These are phyloP conservation scores for Sugiyamaella novakii DNA, from an alignment of 1,139 yeast genomes.

Conservation along the genomic window DNA sequence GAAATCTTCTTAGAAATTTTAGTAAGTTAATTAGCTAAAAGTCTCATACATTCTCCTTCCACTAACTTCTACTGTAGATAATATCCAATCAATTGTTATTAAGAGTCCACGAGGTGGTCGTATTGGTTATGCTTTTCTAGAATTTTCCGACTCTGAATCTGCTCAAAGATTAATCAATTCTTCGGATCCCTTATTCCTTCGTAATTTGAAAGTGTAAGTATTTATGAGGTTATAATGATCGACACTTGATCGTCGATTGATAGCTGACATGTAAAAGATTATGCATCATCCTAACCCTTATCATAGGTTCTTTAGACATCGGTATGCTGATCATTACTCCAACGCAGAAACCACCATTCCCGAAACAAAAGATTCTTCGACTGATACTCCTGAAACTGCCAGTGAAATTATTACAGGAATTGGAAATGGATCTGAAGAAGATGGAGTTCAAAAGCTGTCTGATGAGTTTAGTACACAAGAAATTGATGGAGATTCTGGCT, in stretches of 20 bases:
- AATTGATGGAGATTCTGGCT: no score
- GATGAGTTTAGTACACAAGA: no score
- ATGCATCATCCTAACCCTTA: slow-evolving; percentile 11
- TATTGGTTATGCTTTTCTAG: slow-evolving; percentile 21
- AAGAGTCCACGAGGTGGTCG: slow-evolving; percentile 5
- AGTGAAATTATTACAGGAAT: no score
- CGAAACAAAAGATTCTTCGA: no score
- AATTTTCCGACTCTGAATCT: slow-evolving; percentile 20
- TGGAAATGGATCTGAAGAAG: not conserved
- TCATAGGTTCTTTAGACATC: slow-evolving; percentile 9
- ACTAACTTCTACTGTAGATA: slow-evolving; percentile 8
- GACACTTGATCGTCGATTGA: no score
- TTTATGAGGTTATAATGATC: no score
- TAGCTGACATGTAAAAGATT: no score
- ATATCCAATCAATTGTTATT: slow-evolving; percentile 12
- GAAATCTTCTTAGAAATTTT: slow-evolving; percentile 14
- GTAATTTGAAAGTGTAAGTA: slow-evolving; percentile 12
- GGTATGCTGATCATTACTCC: slow-evolving; percentile 5
- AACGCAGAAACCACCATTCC: no score
- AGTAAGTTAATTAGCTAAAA: slow-evolving; percentile 21
- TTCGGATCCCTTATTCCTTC: slow-evolving; percentile 3
- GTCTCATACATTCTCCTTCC: no score
- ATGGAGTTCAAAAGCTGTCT: no score
- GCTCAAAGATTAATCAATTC: slow-evolving; percentile 11
- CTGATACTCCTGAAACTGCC: no score